Evolutionary conservation across 805 yeast species (phyloP), one percentile per base, ranked within the genome.

Genomic region (Lipomyces mesembrius): DNA sequence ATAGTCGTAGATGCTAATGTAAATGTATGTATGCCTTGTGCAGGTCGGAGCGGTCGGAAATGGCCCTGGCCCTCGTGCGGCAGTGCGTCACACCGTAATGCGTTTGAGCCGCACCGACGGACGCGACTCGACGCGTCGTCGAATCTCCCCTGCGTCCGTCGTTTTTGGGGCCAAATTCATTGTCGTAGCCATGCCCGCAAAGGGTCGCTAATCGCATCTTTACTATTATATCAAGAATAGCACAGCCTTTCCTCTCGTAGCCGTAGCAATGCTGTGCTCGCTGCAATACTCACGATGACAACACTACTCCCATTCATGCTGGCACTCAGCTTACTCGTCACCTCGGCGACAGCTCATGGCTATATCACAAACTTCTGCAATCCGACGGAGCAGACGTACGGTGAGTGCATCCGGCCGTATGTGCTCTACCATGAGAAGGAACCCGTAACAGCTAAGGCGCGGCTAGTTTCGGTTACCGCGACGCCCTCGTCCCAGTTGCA

Each of bases 381-480:
- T 27, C 62, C 57, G 57, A 46, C 27, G 22, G 29, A 46, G 35
- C 58, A 51, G 11, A 29, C 4, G 29, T 12, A 27, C 12, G 62
- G 62, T 17, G 39, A 59, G 11, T 59, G 62, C 27, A 46, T 59
- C 57, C 57, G 62, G 62, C 62, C 62, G 46, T 59, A 59, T 29
- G 59, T 32, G 20, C 17, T 20, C 25, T 29, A 39, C 12, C 20
- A 17, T 4, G 32, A 46, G 27, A 49, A 37, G 17, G 17, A 37
- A 17, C 17, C 43, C 12, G 17, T 37, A 17, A 12, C 43, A 1
- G 4, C 53, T 17, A 20, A 1, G 53, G n/a, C 53, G 1, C 53
- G 1, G n/a, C 22, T 49, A 4, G 11, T 29, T 7, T 57, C 60
- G 34, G 22, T 20, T 8, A 6, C 8, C 34, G 17, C 27, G 39